phyloP scores from a whole-genome alignment of 768 basidiomycete genomes.

The Dentipellis sp. region DNA sequence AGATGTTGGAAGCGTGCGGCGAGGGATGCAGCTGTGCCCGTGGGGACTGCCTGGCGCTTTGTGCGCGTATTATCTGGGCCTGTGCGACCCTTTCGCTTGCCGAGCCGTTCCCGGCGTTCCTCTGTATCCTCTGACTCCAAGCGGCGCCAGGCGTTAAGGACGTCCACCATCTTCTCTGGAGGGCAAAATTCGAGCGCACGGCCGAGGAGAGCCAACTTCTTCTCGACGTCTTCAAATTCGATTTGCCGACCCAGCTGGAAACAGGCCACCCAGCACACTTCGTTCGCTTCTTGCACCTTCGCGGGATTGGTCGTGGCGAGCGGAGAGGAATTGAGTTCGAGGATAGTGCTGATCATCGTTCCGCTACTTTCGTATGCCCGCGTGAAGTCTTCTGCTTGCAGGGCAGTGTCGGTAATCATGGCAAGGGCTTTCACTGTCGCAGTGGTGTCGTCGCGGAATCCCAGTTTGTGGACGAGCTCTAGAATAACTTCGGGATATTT shows the following conservation, averaged over 20 bases:
- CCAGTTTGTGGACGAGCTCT: constrained; percentile 84
- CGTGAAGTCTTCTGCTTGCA: constrained; percentile 72
- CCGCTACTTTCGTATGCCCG: constrained; percentile 66
- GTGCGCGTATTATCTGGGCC: constrained; percentile 2
- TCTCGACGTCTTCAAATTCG: constrained; percentile 59
- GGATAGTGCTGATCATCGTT: constrained; percentile 58
- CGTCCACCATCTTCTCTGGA: constrained; percentile 62
- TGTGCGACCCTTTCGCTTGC: constrained; percentile 15
- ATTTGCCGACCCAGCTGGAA: constrained; percentile 80
- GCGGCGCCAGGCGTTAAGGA: constrained; percentile 71
- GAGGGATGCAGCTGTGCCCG: constrained; percentile 29
- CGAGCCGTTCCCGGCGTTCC: constrained; percentile 35
- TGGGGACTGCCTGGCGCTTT: neutral
- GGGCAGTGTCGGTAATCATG: constrained; percentile 86
- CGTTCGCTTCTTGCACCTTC: constrained; percentile 48
- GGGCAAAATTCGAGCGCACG: constrained; percentile 84
- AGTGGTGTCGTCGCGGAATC: constrained; percentile 58
- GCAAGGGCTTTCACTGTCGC: constrained; percentile 78
- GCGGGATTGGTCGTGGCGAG: constrained; percentile 25
- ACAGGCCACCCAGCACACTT: constrained; percentile 87
- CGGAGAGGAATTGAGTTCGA: constrained; percentile 32
- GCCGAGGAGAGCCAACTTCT: constrained; percentile 66
- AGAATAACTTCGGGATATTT: constrained; percentile 89
- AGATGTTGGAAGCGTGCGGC: constrained; percentile 55
- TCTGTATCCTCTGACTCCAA: constrained; percentile 60